phyloP scores from a whole-genome alignment of 345 rosid genomes.

The Ceriops tagal region DNA sequence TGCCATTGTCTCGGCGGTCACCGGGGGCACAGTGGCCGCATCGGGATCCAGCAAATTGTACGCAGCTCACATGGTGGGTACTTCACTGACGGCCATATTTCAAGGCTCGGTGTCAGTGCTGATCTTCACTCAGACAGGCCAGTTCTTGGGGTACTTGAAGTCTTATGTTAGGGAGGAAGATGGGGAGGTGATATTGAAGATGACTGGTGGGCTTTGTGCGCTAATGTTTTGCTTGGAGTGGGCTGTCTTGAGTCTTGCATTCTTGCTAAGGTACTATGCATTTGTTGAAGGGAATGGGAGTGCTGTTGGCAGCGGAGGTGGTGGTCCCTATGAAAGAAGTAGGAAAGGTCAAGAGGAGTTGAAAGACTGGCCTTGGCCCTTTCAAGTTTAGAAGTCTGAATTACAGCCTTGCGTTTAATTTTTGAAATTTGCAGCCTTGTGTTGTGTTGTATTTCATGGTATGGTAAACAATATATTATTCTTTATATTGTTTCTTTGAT shows the following conservation, averaged over 20 bases:
- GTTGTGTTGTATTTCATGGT: too few relatives aligned
- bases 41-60: conserved; percentile 58
- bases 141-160: conserved; percentile 62
- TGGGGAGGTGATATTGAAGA: conserved; percentile 62
- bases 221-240: conserved; percentile 77
- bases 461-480: too few relatives aligned
- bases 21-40: conserved; percentile 68
- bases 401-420: not conserved
- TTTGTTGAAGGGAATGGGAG: conserved; percentile 50
- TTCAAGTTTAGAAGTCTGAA: conserved; percentile 42
- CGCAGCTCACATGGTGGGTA: conserved; percentile 81
- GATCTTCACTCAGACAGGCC: conserved; percentile 62
- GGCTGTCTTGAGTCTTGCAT: conserved; percentile 77
- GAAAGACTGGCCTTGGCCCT: conserved; percentile 76
- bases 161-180: conserved; percentile 88
- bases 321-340: not conserved
- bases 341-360: conserved; percentile 37
- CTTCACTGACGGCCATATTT: conserved; percentile 82
- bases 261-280: conserved; percentile 70
- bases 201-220: conserved; percentile 74
- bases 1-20: conserved; percentile 62
- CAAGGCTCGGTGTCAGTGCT: conserved; percentile 85
- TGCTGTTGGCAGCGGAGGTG: conserved; percentile 14
- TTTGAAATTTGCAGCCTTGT: not conserved
- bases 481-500: too few relatives aligned